A percentile compares a stretch with the other conserved stretches of the same genome.
Conservation (phyloP, 2,329 filamentous ascomycete species). For the Fusarium nanum region DNA sequence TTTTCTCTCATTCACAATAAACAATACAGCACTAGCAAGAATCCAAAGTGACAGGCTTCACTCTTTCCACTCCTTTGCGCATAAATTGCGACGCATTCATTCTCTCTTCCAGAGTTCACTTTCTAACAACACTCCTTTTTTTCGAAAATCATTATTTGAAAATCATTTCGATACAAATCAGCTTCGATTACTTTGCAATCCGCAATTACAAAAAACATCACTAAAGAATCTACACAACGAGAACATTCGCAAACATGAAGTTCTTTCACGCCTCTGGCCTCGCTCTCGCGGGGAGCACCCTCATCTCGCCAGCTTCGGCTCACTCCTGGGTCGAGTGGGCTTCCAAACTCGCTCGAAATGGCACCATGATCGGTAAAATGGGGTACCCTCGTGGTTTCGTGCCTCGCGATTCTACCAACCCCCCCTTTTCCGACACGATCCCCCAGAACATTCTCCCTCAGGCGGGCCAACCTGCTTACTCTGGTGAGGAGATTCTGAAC, state of each 20-base stretch:
- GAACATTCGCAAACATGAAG: constrained; percentile 38
- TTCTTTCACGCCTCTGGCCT: constrained; percentile 26
- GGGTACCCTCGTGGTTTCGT: constrained; percentile 82
- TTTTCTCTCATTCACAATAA: constrained; percentile 20
- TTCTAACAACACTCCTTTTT: constrained; percentile 32
- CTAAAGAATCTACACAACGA: constrained; percentile 9
- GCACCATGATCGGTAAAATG: constrained; percentile 74
- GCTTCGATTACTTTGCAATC: constrained; percentile 8
- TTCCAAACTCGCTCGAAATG: constrained; percentile 76
- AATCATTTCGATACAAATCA: constrained; percentile 20
- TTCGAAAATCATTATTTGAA: constrained; percentile 16
- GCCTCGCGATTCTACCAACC: constrained; percentile 61
- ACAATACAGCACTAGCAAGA: constrained; percentile 25
- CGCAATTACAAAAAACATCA: constrained; percentile 7
- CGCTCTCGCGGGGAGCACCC: constrained; percentile 40
- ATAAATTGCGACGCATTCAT: constrained; percentile 35
- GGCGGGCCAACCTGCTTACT: constrained; percentile 71
- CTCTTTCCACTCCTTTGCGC: constrained; percentile 33
- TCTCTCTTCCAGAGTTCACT: constrained; percentile 25
- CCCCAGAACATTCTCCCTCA: constrained; percentile 73
- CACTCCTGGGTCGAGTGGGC: constrained; percentile 90
- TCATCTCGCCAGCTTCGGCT: constrained; percentile 57
- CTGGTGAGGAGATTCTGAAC: constrained; percentile 65
- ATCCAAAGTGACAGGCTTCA: constrained; percentile 29
- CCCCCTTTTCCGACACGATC: constrained; percentile 67